Evolutionary conservation across 768 basidiomycete genomes (phyloP).

Genomic region (Chiua virens): DNA sequence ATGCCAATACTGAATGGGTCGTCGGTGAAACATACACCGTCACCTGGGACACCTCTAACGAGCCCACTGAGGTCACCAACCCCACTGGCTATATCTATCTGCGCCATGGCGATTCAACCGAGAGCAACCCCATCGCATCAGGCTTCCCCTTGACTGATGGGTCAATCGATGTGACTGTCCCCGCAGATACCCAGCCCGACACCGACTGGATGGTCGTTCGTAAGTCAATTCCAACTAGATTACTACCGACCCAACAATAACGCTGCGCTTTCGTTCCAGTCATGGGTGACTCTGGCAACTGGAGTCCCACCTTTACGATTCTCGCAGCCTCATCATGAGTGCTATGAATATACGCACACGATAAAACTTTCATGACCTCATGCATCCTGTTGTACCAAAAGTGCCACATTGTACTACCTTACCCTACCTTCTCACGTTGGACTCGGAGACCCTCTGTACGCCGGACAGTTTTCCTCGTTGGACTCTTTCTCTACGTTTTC

Average conservation of each 20-base stretch:
- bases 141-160: slow-evolving; percentile 39
- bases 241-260: not conserved
- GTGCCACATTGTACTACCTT: not conserved
- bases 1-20: slow-evolving; percentile 38
- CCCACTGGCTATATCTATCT: slow-evolving; percentile 42
- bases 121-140: slow-evolving; percentile 36
- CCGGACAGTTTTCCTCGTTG: slow-evolving; percentile 6
- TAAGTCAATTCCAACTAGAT: slow-evolving; percentile 27
- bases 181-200: slow-evolving; percentile 35
- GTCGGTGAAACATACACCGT: slow-evolving; percentile 41
- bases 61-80: slow-evolving; percentile 51
- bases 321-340: slow-evolving; percentile 16
- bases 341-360: slow-evolving; percentile 1
- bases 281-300: slow-evolving; percentile 56
- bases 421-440: not conserved
- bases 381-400: slow-evolving; percentile 5
- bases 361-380: slow-evolving; percentile 13
- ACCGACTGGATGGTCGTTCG: slow-evolving; percentile 44
- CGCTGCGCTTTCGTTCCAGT: slow-evolving; percentile 31
- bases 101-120: slow-evolving; percentile 33
- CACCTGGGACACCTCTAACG: slow-evolving; percentile 44
- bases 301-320: slow-evolving; percentile 46
- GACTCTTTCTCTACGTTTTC: not conserved
- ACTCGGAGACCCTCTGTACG: slow-evolving; percentile 11
- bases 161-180: slow-evolving; percentile 39